Conservation (phyloP, 2,329 filamentous ascomycete genomes). For the Harringtonia aguacate region DNA sequence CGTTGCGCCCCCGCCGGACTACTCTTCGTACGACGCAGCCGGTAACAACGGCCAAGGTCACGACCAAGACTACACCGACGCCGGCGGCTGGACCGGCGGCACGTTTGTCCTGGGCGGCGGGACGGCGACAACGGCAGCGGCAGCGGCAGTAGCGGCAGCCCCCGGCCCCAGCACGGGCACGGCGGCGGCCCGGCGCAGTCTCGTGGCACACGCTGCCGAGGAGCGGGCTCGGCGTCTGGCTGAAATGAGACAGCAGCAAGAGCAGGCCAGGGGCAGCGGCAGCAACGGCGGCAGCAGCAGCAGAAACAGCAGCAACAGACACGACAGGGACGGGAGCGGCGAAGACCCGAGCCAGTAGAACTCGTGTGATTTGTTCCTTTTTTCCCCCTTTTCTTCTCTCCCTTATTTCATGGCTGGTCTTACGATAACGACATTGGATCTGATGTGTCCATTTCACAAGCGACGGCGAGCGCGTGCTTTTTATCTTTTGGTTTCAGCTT, state of each 20-base stretch:
- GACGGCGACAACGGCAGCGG: constrained; percentile 20
- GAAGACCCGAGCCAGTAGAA: too few species aligned
- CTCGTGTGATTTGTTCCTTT: neutral
- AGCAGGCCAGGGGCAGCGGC: constrained; percentile 14
- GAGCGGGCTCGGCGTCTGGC: constrained; percentile 43
- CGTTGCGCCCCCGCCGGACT: constrained; percentile 25
- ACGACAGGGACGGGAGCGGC: neutral
- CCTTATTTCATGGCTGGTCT: too few species aligned
- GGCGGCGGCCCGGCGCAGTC: constrained; percentile 56
- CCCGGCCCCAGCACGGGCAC: constrained; percentile 5
- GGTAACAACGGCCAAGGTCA: constrained; percentile 33
- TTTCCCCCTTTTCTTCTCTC: neutral
- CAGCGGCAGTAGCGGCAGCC: constrained; percentile 6
- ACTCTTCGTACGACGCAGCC: constrained; percentile 33
- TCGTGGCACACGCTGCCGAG: constrained; percentile 65
- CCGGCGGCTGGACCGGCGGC: constrained; percentile 69
- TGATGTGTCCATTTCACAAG: too few species aligned
- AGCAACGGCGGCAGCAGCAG: constrained; percentile 1
- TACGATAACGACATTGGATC: too few species aligned
- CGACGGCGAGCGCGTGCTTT: too few species aligned
- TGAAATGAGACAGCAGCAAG: too few species aligned
- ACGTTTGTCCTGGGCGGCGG: constrained; percentile 59
- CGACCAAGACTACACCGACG: constrained; percentile 49
- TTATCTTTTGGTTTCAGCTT: too few species aligned
- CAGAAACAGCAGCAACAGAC: neutral